Evolutionary conservation across 2,329 filamentous ascomycete species (phyloP), one percentile per base, ranked within the genome.

Genomic region (Colletotrichum acutatum): DNA sequence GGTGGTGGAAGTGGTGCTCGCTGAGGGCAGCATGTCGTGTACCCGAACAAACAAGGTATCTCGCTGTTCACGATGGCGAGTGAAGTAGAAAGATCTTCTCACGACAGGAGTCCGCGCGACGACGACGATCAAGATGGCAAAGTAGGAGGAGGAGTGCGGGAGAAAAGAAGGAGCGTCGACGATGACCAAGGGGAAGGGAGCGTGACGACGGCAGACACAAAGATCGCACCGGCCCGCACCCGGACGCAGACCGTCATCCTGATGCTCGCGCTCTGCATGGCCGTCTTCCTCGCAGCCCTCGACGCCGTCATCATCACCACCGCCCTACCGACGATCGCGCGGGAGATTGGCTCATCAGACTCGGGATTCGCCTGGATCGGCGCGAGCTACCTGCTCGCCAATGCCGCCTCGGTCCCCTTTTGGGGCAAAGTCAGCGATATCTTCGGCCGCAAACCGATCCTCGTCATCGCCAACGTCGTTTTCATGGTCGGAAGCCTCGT

Each of bases 301-400:
- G 88, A 90, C 77, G 83, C 86, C 64, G 92, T 90, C 34, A 92
- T 93, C 78, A 85, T 94, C 76, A 88, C 92, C 12, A 93, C 91
- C 0, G 90, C 91, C 6, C 85, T 93, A 5, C 91, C 92, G 0
- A 90, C 90, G 16, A 93, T 94, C 75, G 86, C 89, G 5, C 82
- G 82, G 42, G 86, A 93, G 72, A 89, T 95, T 74, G 78, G 90
- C 57, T 79, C 88, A 58, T 93, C 92, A 6, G 90, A 90, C 3
- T 84, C 89, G 19, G 93, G 93, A 28, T 95, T 95, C 82, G 89
- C 91, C 64, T 95, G 93, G 94, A 91, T 96, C 74, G 93, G 93
- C 16, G 90, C 89, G 49, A 90, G 93, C 3, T 96, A 93, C 78
- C 85, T 95, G 7, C 88, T 95, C 12, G 92, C 91, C 68, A 92